Percentiles rank a stretch among this genome's conserved stretches.
Conservation (phyloP, 768 basidiomycete genomes). For the Kwoniella mangroviensis region DNA sequence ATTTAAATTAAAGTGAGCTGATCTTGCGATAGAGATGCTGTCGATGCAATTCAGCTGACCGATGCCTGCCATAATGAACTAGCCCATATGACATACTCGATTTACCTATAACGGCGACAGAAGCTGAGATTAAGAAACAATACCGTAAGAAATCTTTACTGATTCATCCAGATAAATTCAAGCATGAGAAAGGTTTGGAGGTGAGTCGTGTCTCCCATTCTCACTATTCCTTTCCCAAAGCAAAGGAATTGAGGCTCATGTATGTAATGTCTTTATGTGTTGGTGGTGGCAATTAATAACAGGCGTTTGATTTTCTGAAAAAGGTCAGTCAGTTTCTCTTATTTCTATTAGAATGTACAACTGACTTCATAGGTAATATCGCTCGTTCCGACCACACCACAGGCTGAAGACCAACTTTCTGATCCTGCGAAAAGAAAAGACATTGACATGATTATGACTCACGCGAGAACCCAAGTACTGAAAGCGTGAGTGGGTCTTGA, state of each 20-base stretch:
- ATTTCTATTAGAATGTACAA: slow-evolving; percentile 8
- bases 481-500: slow-evolving; percentile 36
- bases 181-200: slow-evolving; percentile 63
- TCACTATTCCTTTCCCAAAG: neutral
- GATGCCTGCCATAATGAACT: slow-evolving; percentile 3
- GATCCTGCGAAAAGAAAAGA: slow-evolving; percentile 49
- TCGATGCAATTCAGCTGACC: too few species aligned
- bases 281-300: neutral
- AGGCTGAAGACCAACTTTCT: slow-evolving; percentile 54
- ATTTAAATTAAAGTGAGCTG: slow-evolving; percentile 89
- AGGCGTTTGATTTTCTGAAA: slow-evolving; percentile 58
- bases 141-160: slow-evolving; percentile 62
- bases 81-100: slow-evolving; percentile 95
- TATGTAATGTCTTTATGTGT: neutral
- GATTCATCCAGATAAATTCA: slow-evolving; percentile 97
- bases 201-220: slow-evolving; percentile 36
- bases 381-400: neutral
- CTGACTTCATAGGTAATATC: slow-evolving; percentile 10
- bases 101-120: slow-evolving; percentile 64
- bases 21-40: too few species aligned
- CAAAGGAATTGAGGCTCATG: neutral
- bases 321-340: slow-evolving; percentile 47
- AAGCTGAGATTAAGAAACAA: slow-evolving; percentile 86
- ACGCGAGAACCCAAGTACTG: slow-evolving; percentile 51
- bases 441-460: slow-evolving; percentile 56